A percentile compares a stretch with the other conserved stretches of the same genome.
These are phyloP conservation scores for Penicillium lagena DNA, from an alignment of 495 filamentous ascomycete genomes.

Conservation along the genomic window DNA sequence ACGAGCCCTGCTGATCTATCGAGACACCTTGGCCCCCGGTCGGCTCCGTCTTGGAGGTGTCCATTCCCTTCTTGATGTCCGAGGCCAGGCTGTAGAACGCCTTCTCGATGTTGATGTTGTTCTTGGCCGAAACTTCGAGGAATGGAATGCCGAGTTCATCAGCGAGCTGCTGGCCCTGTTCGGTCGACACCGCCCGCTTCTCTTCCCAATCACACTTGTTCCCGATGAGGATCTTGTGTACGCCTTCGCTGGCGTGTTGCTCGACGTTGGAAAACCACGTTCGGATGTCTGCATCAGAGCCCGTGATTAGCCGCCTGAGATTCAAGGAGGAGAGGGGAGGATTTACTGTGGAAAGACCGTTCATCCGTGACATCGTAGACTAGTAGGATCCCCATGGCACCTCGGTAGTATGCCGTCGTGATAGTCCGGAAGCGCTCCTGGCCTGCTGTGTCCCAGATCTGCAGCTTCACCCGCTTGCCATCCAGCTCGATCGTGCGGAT, in stretches of 20 bases:
- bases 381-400: conserved; percentile 95
- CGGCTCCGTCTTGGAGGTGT: conserved; percentile 71
- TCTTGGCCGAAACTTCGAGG: conserved; percentile 96
- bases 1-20: conserved; percentile 58
- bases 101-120: conserved; percentile 99
- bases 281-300: conserved; percentile 66
- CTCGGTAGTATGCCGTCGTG: conserved; percentile 97
- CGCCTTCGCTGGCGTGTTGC: conserved; percentile 96
- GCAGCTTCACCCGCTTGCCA: conserved; percentile 95
- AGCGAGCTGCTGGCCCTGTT: conserved; percentile 87
- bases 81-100: conserved; percentile 92
- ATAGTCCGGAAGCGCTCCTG: conserved; percentile 98
- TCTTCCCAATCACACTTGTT: conserved; percentile 99
- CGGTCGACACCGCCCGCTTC: conserved; percentile 87
- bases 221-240: conserved; percentile 99
- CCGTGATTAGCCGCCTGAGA: no score
- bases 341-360: conserved; percentile 91
- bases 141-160: conserved; percentile 98
- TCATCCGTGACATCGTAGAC: conserved; percentile 99
- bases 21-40: conserved; percentile 58
- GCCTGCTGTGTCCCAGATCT: conserved; percentile 99
- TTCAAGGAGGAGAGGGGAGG: neutral
- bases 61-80: conserved; percentile 88
- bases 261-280: conserved; percentile 99
- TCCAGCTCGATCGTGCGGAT: conserved; percentile 98